Evolutionary conservation across 371 early-diverging fungal genomes (phyloP), one percentile per base, ranked within the genome.

Genomic region (Circinella minor): DNA sequence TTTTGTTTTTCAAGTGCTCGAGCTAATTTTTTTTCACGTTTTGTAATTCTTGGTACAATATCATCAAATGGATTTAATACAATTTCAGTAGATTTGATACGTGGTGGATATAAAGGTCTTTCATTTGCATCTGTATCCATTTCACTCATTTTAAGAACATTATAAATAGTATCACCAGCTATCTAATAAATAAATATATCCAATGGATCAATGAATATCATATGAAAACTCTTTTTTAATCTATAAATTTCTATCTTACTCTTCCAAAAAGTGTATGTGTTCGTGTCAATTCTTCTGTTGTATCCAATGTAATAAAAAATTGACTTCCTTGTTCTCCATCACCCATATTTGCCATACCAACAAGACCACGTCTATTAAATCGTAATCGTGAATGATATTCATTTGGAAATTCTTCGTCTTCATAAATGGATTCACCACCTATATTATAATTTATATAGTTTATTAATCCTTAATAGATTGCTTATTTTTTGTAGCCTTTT

Each of bases 191-290:
- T 60, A 20, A 13, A 20, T 20, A 20, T 20, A 38, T 34, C 61
- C 43, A 43, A 43, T 43, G 43, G 43, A 9, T 51, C 47, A 57
- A 14, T 7, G 60, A 4, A 14, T 34, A 10, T 60, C 15, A 27
- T 3, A 17, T n/a, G 47, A 15, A 10, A 14, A 0, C 34, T 27
- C 36, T 38, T 63, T 17, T 47, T 63, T 18, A 17, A 14, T 8
- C 34, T 47, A 11, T 17, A 1, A 36, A 7, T 13, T 36, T n/a
- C 8, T 7, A 3, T 54, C 73, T 69, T 81, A 91, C 96, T 69
- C 93, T 91, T 60, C 96, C 98, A 87, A 98, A 97, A 38, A 97
- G 82, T 0, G 98, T 97, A 75, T 96, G 92, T 69, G 92, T 93
- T 55, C 87, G 86, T 27, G 94, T 92, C 11, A 98, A 77, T 74